Conservation (phyloP, 2,329 filamentous ascomycete genomes). For the Aureobasidium pullulans region DNA sequence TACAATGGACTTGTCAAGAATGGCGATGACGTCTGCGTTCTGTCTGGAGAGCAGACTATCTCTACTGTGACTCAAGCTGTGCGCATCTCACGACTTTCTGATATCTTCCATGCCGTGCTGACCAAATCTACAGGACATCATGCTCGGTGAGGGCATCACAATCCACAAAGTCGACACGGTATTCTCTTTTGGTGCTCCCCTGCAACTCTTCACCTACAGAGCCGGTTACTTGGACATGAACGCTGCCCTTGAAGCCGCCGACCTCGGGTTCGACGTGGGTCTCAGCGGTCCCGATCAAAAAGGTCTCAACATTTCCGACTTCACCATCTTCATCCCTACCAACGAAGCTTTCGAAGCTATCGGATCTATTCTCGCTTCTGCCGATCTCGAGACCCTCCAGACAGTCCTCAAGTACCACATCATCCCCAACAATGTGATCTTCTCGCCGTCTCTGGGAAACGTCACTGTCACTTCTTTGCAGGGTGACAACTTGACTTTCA, state of each 20-base stretch:
- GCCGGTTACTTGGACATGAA: constrained; percentile 10
- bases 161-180: constrained; percentile 19
- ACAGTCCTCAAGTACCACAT: constrained; percentile 31
- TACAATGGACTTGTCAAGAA: constrained; percentile 31
- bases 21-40: constrained; percentile 26
- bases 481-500: constrained; percentile 37
- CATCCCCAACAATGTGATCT: constrained; percentile 23
- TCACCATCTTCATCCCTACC: constrained; percentile 19
- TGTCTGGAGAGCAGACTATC: constrained; percentile 28
- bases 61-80: constrained; percentile 29
- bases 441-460: constrained; percentile 27
- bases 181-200: constrained; percentile 12
- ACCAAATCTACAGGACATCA: constrained; percentile 14
- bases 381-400: constrained; percentile 24
- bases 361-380: constrained; percentile 26
- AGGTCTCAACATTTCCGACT: constrained; percentile 12
- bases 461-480: constrained; percentile 21
- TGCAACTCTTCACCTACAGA: constrained; percentile 6
- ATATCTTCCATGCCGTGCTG: background rate
- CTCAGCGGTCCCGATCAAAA: constrained; percentile 1
- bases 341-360: constrained; percentile 29
- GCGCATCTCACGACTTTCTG: background rate
- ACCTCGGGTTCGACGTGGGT: constrained; percentile 4
- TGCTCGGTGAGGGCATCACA: constrained; percentile 14
- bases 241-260: constrained; percentile 14